Evolutionary conservation across 2,329 filamentous ascomycete species (phyloP).

Genomic region (Ceratocystis papillata): DNA sequence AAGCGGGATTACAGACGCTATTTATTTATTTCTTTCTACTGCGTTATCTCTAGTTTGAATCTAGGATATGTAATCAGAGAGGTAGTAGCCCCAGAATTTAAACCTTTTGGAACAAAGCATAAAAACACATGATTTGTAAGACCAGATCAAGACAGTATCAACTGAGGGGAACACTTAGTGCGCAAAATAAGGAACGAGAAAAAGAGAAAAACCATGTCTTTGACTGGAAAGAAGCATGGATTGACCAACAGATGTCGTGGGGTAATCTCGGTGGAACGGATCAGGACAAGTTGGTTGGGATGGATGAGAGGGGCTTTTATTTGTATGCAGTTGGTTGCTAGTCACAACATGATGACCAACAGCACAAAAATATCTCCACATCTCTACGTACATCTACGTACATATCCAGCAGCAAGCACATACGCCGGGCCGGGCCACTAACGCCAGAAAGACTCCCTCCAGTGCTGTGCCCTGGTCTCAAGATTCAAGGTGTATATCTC

Average conservation of each 20-base stretch:
- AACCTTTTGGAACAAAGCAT: neutral
- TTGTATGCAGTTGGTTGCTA: too few species aligned
- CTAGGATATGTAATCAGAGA: neutral
- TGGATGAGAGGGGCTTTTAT: too few species aligned
- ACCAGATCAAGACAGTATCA: neutral
- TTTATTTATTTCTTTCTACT: neutral
- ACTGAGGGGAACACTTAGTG: neutral
- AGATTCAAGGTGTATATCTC: too few species aligned
- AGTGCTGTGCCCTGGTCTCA: too few species aligned
- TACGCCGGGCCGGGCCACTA: too few species aligned
- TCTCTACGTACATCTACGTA: too few species aligned
- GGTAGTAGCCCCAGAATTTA: neutral
- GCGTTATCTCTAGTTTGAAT: neutral
- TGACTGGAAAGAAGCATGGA: neutral
- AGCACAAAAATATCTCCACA: too few species aligned
- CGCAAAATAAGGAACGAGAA: neutral
- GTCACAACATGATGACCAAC: too few species aligned
- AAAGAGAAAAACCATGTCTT: neutral
- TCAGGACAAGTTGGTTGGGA: too few species aligned
- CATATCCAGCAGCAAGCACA: too few species aligned
- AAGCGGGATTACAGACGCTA: neutral
- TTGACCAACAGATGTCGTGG: neutral
- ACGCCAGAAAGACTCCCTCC: too few species aligned
- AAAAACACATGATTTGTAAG: neutral
- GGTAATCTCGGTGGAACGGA: slow-evolving; percentile 1